A percentile compares a stretch with the other conserved stretches of the same genome.
phyloP scores from a whole-genome alignment of 352 stramenopile genomes.

The Blastocystis sp. region DNA sequence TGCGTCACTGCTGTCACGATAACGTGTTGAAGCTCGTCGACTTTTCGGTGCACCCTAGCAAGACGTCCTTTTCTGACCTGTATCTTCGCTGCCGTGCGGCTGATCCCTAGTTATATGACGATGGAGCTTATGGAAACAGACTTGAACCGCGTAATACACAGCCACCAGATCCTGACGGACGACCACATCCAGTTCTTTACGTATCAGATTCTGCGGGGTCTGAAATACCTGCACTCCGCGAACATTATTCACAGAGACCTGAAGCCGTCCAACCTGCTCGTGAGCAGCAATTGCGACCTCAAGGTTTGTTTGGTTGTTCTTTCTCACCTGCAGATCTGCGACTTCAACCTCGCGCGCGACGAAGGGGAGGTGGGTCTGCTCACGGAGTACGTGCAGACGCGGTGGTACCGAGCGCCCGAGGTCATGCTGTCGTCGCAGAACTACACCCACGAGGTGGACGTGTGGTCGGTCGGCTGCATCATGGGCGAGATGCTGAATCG shows the following conservation, averaged over 20 bases:
- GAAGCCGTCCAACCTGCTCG: slow-evolving; percentile 92
- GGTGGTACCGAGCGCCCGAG: slow-evolving; percentile 90
- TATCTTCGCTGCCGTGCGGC: not conserved
- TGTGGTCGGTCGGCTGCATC: slow-evolving; percentile 97
- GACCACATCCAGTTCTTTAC: slow-evolving; percentile 91
- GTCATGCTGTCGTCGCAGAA: slow-evolving; percentile 97
- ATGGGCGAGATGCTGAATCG: slow-evolving; percentile 96
- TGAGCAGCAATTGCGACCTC: slow-evolving; percentile 93
- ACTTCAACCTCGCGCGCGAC: slow-evolving; percentile 88
- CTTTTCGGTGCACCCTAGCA: slow-evolving; percentile 10
- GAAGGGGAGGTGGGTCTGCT: slow-evolving; percentile 81
- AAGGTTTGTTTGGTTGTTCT: slow-evolving; percentile 78
- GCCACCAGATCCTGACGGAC: slow-evolving; percentile 85
- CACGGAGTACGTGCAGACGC: slow-evolving; percentile 90
- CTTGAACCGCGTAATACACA: slow-evolving; percentile 87
- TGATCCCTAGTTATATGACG: slow-evolving; percentile 81
- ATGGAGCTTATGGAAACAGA: slow-evolving; percentile 88
- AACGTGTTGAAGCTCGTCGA: slow-evolving; percentile 46
- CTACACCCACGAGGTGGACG: slow-evolving; percentile 94
- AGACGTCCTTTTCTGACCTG: slow-evolving; percentile 43
- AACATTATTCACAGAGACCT: slow-evolving; percentile 94
- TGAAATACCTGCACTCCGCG: slow-evolving; percentile 95
- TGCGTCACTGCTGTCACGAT: slow-evolving; percentile 78
- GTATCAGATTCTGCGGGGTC: slow-evolving; percentile 90
- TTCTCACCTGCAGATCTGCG: slow-evolving; percentile 84